A percentile compares a stretch with the other conserved stretches of the same genome.
Conservation (phyloP, 257 asterid species). For the Anisodus acutangulus region DNA sequence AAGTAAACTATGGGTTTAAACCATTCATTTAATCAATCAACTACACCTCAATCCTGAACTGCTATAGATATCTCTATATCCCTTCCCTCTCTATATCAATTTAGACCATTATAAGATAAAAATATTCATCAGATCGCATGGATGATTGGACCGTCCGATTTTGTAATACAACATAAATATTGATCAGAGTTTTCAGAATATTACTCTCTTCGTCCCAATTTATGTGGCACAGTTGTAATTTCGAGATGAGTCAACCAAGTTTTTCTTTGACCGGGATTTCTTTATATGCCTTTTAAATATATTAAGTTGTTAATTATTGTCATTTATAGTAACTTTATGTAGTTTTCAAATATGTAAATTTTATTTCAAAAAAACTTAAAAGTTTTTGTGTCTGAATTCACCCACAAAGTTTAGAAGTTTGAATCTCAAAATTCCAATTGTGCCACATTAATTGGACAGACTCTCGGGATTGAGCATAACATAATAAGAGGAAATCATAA, state of each 20-base stretch:
- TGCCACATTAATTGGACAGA: too few species aligned
- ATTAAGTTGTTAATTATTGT: too few species aligned
- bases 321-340: too few species aligned
- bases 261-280: too few species aligned
- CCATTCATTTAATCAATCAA: not conserved
- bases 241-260: too few species aligned
- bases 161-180: not conserved
- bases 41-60: not conserved
- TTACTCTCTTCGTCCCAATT: not conserved
- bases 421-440: too few species aligned
- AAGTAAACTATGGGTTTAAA: not conserved
- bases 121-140: not conserved
- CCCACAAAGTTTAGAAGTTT: too few species aligned
- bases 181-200: slow-evolving; percentile 8
- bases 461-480: not conserved
- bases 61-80: not conserved
- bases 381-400: too few species aligned
- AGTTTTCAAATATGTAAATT: too few species aligned
- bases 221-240: too few species aligned
- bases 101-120: slow-evolving; percentile 5
- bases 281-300: too few species aligned
- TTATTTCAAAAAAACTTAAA: too few species aligned
- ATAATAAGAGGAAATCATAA: not conserved
- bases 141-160: not conserved
- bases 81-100: not conserved